phyloP scores from a whole-genome alignment of 495 filamentous ascomycete genomes.

The Xylaria cubensis region DNA sequence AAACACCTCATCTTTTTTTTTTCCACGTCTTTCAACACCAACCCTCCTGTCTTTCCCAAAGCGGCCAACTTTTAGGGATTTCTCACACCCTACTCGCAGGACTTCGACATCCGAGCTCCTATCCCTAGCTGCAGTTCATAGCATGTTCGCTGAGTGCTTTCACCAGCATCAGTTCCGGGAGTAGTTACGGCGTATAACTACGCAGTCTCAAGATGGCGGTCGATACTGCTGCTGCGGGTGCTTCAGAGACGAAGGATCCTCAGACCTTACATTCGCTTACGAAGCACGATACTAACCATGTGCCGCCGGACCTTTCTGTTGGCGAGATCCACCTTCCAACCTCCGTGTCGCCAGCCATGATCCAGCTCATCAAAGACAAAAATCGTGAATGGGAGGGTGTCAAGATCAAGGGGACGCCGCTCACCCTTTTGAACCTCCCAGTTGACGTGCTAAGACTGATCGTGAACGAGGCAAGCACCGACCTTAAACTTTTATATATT shows the following conservation, averaged over 20 bases:
- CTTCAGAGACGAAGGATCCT: not conserved
- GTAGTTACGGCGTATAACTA: not conserved
- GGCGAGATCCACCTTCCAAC: slow-evolving; percentile 25
- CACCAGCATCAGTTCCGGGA: not conserved
- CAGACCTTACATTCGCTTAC: slow-evolving; percentile 24
- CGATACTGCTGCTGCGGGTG: not conserved
- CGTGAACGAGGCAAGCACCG: slow-evolving; percentile 76
- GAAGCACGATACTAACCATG: slow-evolving; percentile 32
- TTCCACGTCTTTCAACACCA: not conserved
- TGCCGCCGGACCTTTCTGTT: slow-evolving; percentile 29
- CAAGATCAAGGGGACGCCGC: slow-evolving; percentile 47
- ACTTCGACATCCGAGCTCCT: not conserved
- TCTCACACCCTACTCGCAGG: not conserved
- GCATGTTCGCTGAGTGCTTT: not conserved
- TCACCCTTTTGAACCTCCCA: slow-evolving; percentile 79
- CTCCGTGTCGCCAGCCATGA: slow-evolving; percentile 29
- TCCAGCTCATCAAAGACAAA: slow-evolving; percentile 48
- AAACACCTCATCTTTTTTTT: not conserved
- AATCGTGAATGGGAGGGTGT: slow-evolving; percentile 48
- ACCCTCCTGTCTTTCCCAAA: not conserved
- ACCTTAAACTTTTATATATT: not conserved
- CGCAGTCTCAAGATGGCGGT: slow-evolving; percentile 6
- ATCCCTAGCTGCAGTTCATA: not conserved
- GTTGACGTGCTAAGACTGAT: slow-evolving; percentile 88
- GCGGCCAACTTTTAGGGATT: not conserved